Evolutionary conservation across 2,329 filamentous ascomycete genomes (phyloP), one percentile per base, ranked within the genome.

Genomic region (Aspergillus tubingensis): DNA sequence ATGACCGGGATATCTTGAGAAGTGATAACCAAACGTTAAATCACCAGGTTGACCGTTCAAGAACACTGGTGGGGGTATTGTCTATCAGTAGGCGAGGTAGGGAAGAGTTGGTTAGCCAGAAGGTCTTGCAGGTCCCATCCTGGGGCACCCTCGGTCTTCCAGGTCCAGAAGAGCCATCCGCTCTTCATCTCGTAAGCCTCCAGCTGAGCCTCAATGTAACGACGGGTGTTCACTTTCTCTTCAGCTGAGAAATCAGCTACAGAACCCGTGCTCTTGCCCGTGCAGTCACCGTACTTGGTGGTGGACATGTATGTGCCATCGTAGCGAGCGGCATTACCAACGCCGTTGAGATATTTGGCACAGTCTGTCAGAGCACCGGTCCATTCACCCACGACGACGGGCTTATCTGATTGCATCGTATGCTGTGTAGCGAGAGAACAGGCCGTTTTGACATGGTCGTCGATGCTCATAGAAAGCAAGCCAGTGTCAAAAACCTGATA

Each of bases 301-400:
- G 77, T 82, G 32, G 76, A 80, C 0, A 77, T 71, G 65, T 80
- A 84, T 2, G 80, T 81, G 13, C 86, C 86, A 48, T 81, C 78
- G 61, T 85, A 87, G 38, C 88, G 81, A 8, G 86, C 81, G 11
- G 86, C 87, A 47, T 84, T 74, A 2, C 82, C 83, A 59, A 82
- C 83, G 43, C 88, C 86, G 63, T 85, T 85, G 51, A 81, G 69
- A 59, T 78, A 81, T 52, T 78, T 80, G 8, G 83, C 81, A 65
- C 83, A 85, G 63, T 84, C 81, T 2, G 88, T 90, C 81, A 89
- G 83, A 13, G 87, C 88, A 21, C 82, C 87, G 1, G 84, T 85
- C 87, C 88, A 90, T 72, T 91, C 88, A 44, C 88, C 88, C 5
- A 88, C 83, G 57, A 90, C 78, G n/a, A 84, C 83, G 81, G 85